Evolutionary conservation across 495 filamentous ascomycete species (phyloP).

Genomic region (Margaritispora aquatica): DNA sequence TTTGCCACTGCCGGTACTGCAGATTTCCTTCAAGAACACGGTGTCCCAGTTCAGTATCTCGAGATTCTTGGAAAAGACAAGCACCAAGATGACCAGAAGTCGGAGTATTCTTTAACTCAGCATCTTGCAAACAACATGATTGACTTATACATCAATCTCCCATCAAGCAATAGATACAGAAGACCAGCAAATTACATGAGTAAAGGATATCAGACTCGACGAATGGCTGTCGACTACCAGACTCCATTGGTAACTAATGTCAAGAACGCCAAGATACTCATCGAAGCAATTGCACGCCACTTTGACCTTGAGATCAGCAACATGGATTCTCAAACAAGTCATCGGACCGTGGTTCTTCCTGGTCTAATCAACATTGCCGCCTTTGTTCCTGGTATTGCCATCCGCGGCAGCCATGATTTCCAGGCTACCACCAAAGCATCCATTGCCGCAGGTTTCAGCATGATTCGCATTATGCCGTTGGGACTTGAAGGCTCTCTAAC

Average conservation of each 20-base stretch:
- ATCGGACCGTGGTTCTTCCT: constrained; percentile 67
- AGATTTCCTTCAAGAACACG: constrained; percentile 89
- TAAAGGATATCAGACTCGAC: constrained; percentile 87
- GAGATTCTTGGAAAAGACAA: constrained; percentile 69
- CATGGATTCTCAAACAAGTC: constrained; percentile 85
- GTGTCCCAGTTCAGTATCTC: constrained; percentile 83
- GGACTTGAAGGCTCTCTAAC: constrained; percentile 68
- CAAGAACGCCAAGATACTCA: constrained; percentile 96
- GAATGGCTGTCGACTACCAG: constrained; percentile 98
- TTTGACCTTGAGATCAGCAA: constrained; percentile 75
- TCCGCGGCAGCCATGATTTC: constrained; percentile 60
- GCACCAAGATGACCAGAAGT: constrained; percentile 75
- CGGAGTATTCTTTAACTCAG: constrained; percentile 92
- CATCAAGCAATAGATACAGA: constrained; percentile 93
- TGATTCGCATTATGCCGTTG: constrained; percentile 78
- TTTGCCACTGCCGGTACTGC: constrained; percentile 95
- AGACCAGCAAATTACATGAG: constrained; percentile 98
- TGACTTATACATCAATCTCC: constrained; percentile 96
- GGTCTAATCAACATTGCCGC: constrained; percentile 75
- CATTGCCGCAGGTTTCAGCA: constrained; percentile 71
- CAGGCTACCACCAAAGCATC: constrained; percentile 67
- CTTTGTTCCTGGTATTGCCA: constrained; percentile 69
- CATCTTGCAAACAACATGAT: constrained; percentile 96
- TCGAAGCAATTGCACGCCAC: constrained; percentile 87
- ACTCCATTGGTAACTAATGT: constrained; percentile 97